Base-by-base conservation (phyloP, 306 rosid genomes). In the Rosa rugosa region DNA sequence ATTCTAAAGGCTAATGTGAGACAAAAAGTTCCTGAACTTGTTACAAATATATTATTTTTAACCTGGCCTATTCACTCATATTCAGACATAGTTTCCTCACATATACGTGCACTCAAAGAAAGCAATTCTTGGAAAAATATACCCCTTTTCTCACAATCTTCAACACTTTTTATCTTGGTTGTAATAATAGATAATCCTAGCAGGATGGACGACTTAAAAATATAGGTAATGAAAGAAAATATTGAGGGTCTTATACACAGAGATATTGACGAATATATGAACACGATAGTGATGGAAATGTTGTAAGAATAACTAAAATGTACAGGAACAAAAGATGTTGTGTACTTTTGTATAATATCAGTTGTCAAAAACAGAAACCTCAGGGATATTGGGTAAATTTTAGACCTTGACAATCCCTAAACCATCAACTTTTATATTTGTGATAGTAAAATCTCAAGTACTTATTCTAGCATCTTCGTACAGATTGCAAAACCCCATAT, bases 1-100 rank as follows among this genome's bases (percentile, higher is more conserved):
- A 79, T 75, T 23, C 75, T 64, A 75, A 73, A 82, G 53, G 73
- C 44, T 59, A 71, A 23, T 50, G 53, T 46, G 51, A 81, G 70
- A 49, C 65, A 45, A 81, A 31, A 66, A 85, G 71, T 44, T 51
- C 36, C 67, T 78, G n/a, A 75, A 56, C 73, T 69, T 54, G 47
- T 49, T 53, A 82, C 47, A 9, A 69, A 60, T 86, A 77, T 31
- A 36, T 67, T 31, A 66, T 54, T 65, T 38, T 12, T 36, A 36
- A 77, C 54, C 60, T 5, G n/a, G 47, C 17, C 45, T 45, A 62
- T 79, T 73, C 69, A 45, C 25, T 40, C 68, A 57, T 66, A 71
- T 75, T 57, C 76, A 78, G 54, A 71, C 22, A 56, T 22, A 72
- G 44, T 73, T 69, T 67, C 51, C 10, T 22, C 13, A 59, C 49